Percentiles rank a stretch among this genome's conserved stretches.
Evolutionary conservation across 805 yeast genomes (phyloP).

Genomic region (Ogataea philodendri): DNA sequence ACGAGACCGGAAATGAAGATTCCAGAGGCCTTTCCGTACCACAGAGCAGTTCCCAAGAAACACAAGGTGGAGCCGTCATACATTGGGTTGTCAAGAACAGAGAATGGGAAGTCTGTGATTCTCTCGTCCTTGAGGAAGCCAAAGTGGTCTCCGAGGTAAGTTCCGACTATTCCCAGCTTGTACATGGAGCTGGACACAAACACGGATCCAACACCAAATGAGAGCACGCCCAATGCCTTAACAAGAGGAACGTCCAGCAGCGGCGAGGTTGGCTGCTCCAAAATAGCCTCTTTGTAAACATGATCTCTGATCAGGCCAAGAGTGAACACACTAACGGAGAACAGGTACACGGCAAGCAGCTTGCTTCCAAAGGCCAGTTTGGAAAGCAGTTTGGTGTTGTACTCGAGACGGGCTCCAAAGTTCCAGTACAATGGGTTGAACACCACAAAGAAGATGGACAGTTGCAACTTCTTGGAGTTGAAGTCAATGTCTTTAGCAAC

Average conservation of each 20-base stretch:
- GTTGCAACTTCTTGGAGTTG: conserved; percentile 21
- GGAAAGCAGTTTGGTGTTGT: conserved; percentile 72
- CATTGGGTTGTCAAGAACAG: conserved; percentile 91
- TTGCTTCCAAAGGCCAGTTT: conserved; percentile 66
- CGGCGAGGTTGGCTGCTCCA: conserved; percentile 64
- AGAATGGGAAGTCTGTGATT: conserved; percentile 92
- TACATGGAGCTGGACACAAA: conserved; percentile 86
- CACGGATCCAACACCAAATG: conserved; percentile 70
- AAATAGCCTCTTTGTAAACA: conserved; percentile 67
- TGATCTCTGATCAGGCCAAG: conserved; percentile 82
- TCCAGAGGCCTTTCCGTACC: conserved; percentile 90
- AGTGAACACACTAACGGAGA: conserved; percentile 81
- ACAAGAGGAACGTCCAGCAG: conserved; percentile 43
- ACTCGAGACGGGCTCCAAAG: conserved; percentile 82
- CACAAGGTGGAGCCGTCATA: conserved; percentile 88
- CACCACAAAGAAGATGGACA: conserved; percentile 63
- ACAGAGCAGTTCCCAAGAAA: conserved; percentile 86
- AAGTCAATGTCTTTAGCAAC: conserved; percentile 27
- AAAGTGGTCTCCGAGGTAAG: conserved; percentile 95
- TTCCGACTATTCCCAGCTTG: conserved; percentile 91
- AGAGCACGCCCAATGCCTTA: conserved; percentile 45
- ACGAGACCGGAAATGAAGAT: conserved; percentile 70
- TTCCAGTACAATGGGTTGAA: conserved; percentile 98
- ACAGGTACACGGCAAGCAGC: conserved; percentile 74
- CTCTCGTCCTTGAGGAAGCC: conserved; percentile 91